phyloP scores from a whole-genome alignment of 139 green algal genomes.

The Eudorina sp. region DNA sequence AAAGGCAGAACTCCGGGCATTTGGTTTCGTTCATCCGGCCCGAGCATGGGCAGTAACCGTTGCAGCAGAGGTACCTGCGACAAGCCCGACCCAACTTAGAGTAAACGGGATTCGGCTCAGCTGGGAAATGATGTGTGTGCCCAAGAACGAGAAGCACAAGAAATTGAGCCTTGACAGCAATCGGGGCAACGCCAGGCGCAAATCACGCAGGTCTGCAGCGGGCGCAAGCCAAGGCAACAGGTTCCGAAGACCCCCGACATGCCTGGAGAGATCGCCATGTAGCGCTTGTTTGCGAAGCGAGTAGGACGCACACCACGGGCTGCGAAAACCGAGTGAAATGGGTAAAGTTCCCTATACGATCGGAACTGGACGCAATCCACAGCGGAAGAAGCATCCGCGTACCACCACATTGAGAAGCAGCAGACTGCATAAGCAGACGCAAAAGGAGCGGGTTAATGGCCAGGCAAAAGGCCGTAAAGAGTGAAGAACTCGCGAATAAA shows the following conservation, averaged over 20 bases:
- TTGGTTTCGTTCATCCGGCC: conserved; percentile 72
- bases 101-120: no score
- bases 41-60: conserved; percentile 82
- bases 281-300: conserved; percentile 78
- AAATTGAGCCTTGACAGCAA: no score
- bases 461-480: not conserved
- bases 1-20: conserved; percentile 82
- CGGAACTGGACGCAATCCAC: no score
- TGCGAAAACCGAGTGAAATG: conserved; percentile 46
- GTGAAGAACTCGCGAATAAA: no score
- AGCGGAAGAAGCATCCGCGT: not conserved
- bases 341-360: no score
- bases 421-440: conserved; percentile 14
- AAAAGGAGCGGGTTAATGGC: not conserved
- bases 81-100: no score
- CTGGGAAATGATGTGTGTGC: no score
- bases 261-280: conserved; percentile 79
- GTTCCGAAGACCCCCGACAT: not conserved
- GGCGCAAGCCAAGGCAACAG: not conserved
- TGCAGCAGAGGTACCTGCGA: conserved; percentile 84
- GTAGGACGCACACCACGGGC: conserved; percentile 77
- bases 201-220: no score
- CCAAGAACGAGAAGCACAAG: no score
- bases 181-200: no score
- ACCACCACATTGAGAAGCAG: conserved; percentile 53